Evolutionary conservation across 2,329 filamentous ascomycete species (phyloP).

Genomic region (Lachnum nothofagi): DNA sequence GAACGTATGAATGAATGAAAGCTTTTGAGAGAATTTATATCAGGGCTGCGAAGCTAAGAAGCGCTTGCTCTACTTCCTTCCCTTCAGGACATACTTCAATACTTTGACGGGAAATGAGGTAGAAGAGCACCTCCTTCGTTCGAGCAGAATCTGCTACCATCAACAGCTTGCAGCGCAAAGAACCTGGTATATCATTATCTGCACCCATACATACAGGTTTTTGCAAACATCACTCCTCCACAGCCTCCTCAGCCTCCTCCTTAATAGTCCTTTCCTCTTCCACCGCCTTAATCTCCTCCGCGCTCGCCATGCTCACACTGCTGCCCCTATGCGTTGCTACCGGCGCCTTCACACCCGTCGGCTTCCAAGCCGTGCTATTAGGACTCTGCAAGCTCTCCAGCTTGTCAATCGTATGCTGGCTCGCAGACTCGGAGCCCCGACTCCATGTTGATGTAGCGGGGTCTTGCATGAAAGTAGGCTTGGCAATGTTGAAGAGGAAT

Average conservation of each 20-base stretch:
- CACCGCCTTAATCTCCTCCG: conserved; percentile 28
- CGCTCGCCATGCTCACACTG: conserved; percentile 8
- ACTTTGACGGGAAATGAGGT: no score
- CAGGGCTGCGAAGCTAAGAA: no score
- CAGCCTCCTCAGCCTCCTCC: conserved; percentile 17
- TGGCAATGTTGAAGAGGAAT: conserved; percentile 9
- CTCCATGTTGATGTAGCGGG: conserved; percentile 28
- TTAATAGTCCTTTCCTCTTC: conserved; percentile 28
- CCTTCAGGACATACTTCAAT: no score
- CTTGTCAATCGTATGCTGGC: conserved; percentile 11
- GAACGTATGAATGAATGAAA: neutral
- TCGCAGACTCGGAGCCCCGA: conserved; percentile 3
- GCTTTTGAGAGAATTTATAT: no score
- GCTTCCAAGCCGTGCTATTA: conserved; percentile 30
- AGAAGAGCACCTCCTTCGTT: no score
- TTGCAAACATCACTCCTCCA: conserved; percentile 30
- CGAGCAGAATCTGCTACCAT: no score
- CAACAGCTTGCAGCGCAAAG: no score
- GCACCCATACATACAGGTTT: no score
- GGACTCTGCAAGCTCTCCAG: conserved; percentile 25
- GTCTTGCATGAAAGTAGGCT: conserved; percentile 24
- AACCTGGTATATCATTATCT: no score
- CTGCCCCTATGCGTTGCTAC: conserved; percentile 23
- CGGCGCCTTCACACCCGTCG: conserved; percentile 17
- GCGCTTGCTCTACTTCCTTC: no score